Conservation (phyloP, 192 early-diverging fungal genomes). For the Coemansia sp. region DNA sequence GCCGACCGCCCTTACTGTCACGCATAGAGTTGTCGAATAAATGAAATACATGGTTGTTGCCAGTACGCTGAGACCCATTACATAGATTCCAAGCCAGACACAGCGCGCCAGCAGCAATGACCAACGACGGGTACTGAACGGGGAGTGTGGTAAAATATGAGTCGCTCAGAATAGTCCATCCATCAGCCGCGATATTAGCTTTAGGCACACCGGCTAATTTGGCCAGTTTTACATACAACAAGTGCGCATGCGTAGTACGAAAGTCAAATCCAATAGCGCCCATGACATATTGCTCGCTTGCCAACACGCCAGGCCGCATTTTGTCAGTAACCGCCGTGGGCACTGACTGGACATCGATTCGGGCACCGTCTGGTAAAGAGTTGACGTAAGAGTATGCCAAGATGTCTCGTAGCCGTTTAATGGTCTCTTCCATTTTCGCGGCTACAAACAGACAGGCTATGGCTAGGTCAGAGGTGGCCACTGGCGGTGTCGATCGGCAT, state of each 20-base stretch:
- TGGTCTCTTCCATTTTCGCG: slow-evolving; percentile 86
- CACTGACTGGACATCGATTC: slow-evolving; percentile 35
- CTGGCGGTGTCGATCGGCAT: slow-evolving; percentile 18
- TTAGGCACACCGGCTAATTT: slow-evolving; percentile 58
- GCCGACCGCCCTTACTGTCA: background rate
- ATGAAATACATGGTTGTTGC: background rate
- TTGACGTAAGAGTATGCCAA: slow-evolving; percentile 61
- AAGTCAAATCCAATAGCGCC: slow-evolving; percentile 85
- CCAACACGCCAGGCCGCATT: slow-evolving; percentile 64
- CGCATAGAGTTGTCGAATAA: background rate
- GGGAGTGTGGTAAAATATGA: slow-evolving; percentile 55
- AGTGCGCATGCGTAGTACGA: slow-evolving; percentile 72
- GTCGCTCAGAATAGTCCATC: slow-evolving; percentile 52
- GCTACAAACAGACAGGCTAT: slow-evolving; percentile 78
- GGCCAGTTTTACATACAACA: slow-evolving; percentile 72
- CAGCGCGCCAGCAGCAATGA: slow-evolving; percentile 46
- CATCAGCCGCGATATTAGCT: slow-evolving; percentile 23
- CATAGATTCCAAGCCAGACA: slow-evolving; percentile 53
- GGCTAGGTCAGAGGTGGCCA: slow-evolving; percentile 48
- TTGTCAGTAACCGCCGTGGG: slow-evolving; percentile 64
- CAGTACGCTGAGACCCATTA: slow-evolving; percentile 2
- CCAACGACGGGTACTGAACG: slow-evolving; percentile 47
- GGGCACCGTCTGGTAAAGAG: slow-evolving; percentile 4
- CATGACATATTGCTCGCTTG: slow-evolving; percentile 72
- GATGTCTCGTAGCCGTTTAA: slow-evolving; percentile 83